Base-by-base conservation (phyloP, 2,329 filamentous ascomycete genomes). In the Keithomyces neogunnii region DNA sequence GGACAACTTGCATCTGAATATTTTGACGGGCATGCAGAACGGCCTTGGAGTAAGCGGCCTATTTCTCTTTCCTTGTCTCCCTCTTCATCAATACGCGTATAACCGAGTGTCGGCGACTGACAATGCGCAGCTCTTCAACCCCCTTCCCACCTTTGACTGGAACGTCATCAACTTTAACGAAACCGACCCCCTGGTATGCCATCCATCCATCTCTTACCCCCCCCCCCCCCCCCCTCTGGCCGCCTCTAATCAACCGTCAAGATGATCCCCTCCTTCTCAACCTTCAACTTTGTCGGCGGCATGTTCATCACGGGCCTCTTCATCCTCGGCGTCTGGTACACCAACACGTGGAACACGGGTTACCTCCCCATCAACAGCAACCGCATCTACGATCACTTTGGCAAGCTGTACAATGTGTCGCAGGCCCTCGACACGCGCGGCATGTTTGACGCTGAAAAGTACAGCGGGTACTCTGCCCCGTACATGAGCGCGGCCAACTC, bases 141-240 rank as follows among this genome's bases (percentile, higher is more conserved):
- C 68, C 1, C 52, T 67, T 3, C 66, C 71, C 0, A 73, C 71
- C 1, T 66, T 72, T 36, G 72, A 75, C 57, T 74, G 71, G 72
- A 73, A 71, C 49, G 52, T 70, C n/a, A 46, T 66, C 26, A 56
- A 57, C 3, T 55, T 55, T 42, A 53, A 46, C 30, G 51, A 59
- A 30, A 57, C 64, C 1, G 66, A 72, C 47, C 71, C 70, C 2
- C 58, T 73, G 19, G 63, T 55, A 30, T 5, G 50, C 43, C 9
- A 9, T 26, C n/a, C 19, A 19, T 40, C n/a, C 36, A 38, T 13
- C 7, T n/a, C 11, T n/a, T 13, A 28, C 28, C 4, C 28, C 13
- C 39, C 7, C 10, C 10, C 3, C 29, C 8, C 7, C 11, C 11
- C 3, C 40, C 19, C 8, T 13, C 35, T 31, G n/a, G 45, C 33